Evolutionary conservation across 2,329 filamentous ascomycete species (phyloP).

Genomic region (Stromatinia cepivora): DNA sequence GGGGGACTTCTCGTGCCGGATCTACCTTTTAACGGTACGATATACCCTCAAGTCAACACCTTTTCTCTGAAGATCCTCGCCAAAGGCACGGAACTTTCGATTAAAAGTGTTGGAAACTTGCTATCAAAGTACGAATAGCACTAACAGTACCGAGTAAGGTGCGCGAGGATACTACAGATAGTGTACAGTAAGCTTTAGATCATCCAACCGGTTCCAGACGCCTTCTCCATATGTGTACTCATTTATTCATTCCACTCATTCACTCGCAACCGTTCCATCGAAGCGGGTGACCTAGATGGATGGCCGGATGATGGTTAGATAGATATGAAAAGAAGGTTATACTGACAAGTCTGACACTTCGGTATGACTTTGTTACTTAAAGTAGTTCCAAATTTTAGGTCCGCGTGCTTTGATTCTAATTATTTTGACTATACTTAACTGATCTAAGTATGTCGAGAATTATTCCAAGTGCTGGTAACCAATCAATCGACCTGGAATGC

Average conservation of each 20-base stretch:
- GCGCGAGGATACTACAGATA: not conserved
- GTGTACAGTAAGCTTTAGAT: constrained; percentile 18
- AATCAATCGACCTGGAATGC: constrained; percentile 25
- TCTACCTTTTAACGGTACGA: constrained; percentile 9
- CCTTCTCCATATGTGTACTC: not conserved
- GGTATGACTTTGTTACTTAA: constrained; percentile 5
- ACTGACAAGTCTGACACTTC: constrained; percentile 13
- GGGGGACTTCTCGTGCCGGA: not conserved
- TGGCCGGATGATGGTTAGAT: not conserved
- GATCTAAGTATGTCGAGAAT: constrained; percentile 17
- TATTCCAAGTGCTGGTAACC: constrained; percentile 11
- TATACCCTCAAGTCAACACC: constrained; percentile 19
- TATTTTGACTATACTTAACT: not conserved
- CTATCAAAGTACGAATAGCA: constrained; percentile 1
- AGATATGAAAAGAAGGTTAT: constrained; percentile 6
- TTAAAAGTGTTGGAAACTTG: constrained; percentile 4
- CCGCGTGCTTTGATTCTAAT: constrained; percentile 1
- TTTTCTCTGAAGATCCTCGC: constrained; percentile 14
- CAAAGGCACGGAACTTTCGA: constrained; percentile 12
- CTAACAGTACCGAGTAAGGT: constrained; percentile 1
- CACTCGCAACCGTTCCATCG: not conserved
- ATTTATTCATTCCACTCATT: not conserved
- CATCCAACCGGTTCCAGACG: constrained; percentile 6
- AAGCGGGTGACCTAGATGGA: not conserved
- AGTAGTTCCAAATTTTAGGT: not conserved